These are phyloP conservation scores for Rhizophora mangle DNA, from an alignment of 345 rosid species.

Conservation along the genomic window DNA sequence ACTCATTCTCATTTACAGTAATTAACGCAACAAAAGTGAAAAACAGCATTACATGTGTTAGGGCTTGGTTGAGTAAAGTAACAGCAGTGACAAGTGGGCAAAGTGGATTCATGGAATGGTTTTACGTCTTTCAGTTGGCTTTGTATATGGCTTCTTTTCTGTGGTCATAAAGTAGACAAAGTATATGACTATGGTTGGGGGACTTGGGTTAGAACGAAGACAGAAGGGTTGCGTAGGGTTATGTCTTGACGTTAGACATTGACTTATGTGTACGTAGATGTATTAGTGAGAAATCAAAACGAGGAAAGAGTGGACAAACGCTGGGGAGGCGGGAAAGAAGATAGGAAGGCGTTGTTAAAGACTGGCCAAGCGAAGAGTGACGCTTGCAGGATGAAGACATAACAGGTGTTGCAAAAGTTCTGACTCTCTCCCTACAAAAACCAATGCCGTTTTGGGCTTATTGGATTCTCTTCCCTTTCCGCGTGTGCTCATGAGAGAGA, in stretches of 20 bases:
- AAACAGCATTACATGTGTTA: slow-evolving; percentile 21
- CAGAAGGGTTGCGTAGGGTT: too few species aligned
- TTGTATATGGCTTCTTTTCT: background rate
- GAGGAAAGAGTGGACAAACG: background rate
- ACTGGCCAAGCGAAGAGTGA: slow-evolving; percentile 47
- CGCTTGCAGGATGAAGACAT: slow-evolving; percentile 63
- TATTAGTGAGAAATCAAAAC: slow-evolving; percentile 1
- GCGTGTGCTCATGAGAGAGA: background rate
- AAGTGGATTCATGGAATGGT: slow-evolving; percentile 32
- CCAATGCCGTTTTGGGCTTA: slow-evolving; percentile 54
- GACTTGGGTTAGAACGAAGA: background rate
- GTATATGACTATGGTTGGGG: slow-evolving; percentile 30
- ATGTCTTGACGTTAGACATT: too few species aligned
- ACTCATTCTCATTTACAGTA: too few species aligned
- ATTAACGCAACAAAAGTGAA: too few species aligned
- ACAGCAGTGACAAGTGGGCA: slow-evolving; percentile 34
- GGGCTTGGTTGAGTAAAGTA: slow-evolving; percentile 22
- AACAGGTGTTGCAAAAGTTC: slow-evolving; percentile 87
- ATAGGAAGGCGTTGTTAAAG: slow-evolving; percentile 23
- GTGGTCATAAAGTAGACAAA: background rate
- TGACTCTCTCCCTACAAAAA: slow-evolving; percentile 41
- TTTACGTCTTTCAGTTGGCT: slow-evolving; percentile 7
- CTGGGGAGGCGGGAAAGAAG: background rate
- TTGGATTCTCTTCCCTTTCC: slow-evolving; percentile 25
- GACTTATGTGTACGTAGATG: background rate